phyloP scores from a whole-genome alignment of 345 rosid genomes.

The Syzygium jambos region DNA sequence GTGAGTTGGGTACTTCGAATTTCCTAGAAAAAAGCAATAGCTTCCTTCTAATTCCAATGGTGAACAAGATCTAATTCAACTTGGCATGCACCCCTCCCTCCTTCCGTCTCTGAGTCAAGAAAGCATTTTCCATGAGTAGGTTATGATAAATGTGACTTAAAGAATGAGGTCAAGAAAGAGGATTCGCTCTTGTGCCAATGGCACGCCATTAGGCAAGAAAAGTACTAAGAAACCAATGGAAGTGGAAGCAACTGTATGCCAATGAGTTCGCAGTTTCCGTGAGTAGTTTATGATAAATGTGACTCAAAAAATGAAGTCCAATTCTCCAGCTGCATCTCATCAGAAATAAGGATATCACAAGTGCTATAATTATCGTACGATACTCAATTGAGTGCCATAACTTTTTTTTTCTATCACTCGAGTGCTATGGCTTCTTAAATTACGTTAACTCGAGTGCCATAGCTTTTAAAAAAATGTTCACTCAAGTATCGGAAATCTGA shows the following conservation, averaged over 20 bases:
- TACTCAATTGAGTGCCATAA: no score
- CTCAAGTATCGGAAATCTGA: no score
- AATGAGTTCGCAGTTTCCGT: not conserved
- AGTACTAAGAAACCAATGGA: not conserved
- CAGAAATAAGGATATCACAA: no score
- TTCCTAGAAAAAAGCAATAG: not conserved
- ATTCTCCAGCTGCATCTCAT: not conserved
- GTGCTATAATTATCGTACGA: no score
- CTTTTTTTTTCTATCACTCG: no score
- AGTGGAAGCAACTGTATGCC: not conserved
- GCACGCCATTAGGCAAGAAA: not conserved
- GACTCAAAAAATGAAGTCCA: not conserved
- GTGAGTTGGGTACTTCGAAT: not conserved
- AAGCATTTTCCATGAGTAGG: not conserved
- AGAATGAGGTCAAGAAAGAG: not conserved
- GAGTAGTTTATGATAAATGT: no score
- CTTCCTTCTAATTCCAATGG: not conserved
- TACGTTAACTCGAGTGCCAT: no score
- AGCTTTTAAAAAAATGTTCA: no score
- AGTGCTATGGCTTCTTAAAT: no score
- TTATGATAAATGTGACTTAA: not conserved
- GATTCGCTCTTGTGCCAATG: not conserved
- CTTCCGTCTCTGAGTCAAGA: rapidly evolving
- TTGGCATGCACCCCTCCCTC: not conserved
- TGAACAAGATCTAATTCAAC: not conserved